Conservation (phyloP, 768 basidiomycete species). For the Rhodotorula diobovata region DNA sequence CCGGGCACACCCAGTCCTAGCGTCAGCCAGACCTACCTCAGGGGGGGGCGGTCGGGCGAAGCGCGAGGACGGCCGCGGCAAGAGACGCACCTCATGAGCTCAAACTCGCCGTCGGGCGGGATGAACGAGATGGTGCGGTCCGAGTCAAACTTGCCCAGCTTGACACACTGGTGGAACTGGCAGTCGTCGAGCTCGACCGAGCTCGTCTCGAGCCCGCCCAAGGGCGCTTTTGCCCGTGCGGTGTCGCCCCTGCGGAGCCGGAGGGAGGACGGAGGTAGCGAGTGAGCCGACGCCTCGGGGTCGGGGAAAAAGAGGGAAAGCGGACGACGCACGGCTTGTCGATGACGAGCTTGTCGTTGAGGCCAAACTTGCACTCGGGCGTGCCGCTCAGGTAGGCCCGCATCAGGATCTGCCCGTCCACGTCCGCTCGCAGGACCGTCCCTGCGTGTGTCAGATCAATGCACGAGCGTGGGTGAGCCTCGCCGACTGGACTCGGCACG, state of each 20-base stretch:
- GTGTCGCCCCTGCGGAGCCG: not conserved
- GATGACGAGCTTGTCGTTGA: conserved; percentile 96
- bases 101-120: conserved; percentile 97
- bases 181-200: conserved; percentile 97
- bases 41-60: too few relatives aligned
- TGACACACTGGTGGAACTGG: conserved; percentile 96
- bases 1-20: not conserved
- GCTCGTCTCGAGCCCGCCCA: conserved; percentile 47
- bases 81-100: conserved; percentile 76
- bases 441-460: too few relatives aligned
- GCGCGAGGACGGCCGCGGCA: too few relatives aligned
- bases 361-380: conserved; percentile 96
- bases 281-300: too few relatives aligned
- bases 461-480: not conserved
- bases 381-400: conserved; percentile 93
- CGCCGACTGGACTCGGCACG: too few relatives aligned
- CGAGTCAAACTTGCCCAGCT: conserved; percentile 88
- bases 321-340: conserved; percentile 57
- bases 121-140: conserved; percentile 92
- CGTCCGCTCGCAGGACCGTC: conserved; percentile 85
- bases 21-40: not conserved
- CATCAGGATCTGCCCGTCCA: conserved; percentile 97
- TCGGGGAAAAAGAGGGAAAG: not conserved
- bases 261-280: too few relatives aligned
- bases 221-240: conserved; percentile 11